A percentile compares a stretch with the other conserved stretches of the same genome.
Evolutionary conservation across 2,329 filamentous ascomycete species (phyloP).

Genomic region (Trichoderma sp.): DNA sequence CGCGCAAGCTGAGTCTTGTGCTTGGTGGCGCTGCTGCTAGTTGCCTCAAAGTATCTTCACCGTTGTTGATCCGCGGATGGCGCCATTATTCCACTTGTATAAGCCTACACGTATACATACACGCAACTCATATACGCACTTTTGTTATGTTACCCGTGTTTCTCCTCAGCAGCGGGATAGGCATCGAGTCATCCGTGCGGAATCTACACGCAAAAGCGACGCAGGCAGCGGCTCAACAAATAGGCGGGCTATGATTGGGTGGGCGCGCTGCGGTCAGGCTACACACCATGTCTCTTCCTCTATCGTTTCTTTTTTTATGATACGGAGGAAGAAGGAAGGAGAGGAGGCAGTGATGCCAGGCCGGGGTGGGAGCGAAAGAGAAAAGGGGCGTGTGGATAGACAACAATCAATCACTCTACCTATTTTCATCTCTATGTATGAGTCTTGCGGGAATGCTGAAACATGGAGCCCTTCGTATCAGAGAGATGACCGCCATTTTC

Average conservation of each 20-base stretch:
- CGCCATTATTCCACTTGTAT: background rate
- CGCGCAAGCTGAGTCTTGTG: background rate
- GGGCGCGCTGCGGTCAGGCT: constrained; percentile 1
- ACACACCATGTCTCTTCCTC: background rate
- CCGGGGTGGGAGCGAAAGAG: background rate
- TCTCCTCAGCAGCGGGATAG: background rate
- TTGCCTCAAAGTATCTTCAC: background rate
- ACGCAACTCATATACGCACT: no score
- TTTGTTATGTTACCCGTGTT: background rate
- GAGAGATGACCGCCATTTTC: background rate
- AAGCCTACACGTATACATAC: background rate
- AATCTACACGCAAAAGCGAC: background rate
- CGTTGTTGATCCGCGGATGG: background rate
- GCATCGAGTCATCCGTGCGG: background rate
- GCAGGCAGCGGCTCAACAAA: background rate
- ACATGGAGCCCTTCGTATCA: background rate
- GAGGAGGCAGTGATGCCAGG: background rate
- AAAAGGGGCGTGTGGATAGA: background rate
- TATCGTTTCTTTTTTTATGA: background rate
- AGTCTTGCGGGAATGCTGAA: background rate
- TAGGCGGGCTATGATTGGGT: constrained; percentile 11
- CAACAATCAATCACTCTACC: background rate
- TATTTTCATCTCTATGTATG: background rate
- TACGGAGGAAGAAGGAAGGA: background rate
- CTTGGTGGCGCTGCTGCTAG: background rate